These are phyloP conservation scores for Cucumis melo DNA, from an alignment of 306 rosid species.

Conservation along the genomic window DNA sequence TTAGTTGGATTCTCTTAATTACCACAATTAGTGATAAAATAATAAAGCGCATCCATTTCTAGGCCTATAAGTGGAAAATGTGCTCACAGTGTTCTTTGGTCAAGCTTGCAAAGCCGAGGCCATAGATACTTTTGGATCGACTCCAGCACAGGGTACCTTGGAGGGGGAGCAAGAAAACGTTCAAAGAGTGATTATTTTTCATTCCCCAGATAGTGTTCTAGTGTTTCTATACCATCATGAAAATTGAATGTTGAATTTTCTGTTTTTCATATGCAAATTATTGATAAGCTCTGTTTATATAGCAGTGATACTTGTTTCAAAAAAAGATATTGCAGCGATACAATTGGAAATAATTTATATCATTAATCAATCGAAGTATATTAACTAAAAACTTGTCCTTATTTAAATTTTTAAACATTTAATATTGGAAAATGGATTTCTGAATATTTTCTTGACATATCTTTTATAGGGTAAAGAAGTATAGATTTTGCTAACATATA, in stretches of 20 bases:
- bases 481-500: neutral
- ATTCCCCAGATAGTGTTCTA: neutral
- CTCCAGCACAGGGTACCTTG: slow-evolving; percentile 93
- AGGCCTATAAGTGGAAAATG: neutral
- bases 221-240: neutral
- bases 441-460: neutral
- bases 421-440: neutral
- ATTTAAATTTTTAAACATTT: neutral
- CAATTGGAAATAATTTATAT: neutral
- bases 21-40: neutral
- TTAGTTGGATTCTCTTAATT: slow-evolving; percentile 1
- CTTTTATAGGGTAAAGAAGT: neutral
- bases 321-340: neutral
- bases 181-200: neutral
- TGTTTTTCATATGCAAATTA: neutral
- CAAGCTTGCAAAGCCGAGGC: slow-evolving; percentile 99
- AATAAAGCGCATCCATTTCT: neutral
- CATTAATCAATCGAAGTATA: neutral
- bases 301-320: neutral
- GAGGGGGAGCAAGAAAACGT: slow-evolving; percentile 17
- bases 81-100: slow-evolving; percentile 80
- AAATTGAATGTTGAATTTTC: neutral
- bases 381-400: neutral
- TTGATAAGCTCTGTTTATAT: neutral
- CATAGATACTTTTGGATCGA: slow-evolving; percentile 92